Evolutionary conservation across 2,329 filamentous ascomycete genomes (phyloP), one percentile per base, ranked within the genome.

Genomic region (Colletotrichum plurivorum): DNA sequence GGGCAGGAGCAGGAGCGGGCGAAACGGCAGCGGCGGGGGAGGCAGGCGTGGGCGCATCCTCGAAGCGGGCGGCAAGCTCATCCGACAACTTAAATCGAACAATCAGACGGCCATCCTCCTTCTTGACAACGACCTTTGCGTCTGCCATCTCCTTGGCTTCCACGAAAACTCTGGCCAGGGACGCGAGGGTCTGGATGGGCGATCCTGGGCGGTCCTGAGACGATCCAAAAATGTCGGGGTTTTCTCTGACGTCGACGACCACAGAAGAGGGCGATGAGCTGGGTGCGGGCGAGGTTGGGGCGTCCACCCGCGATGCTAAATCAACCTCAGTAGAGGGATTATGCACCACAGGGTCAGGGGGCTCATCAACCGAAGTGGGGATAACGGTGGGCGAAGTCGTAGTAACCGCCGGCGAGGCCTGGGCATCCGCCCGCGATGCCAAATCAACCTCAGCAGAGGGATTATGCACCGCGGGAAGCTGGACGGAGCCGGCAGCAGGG

Each of bases 51-150:
- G 49, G 16, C 5, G 12, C 20, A 25, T 49, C 55, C 12, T 59
- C 39, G 13, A 69, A 41, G 4, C 56, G 13, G 2, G 43, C 58
- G 15, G 52, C 46, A 13, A 41, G 41, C 18, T 71, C 51, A 3
- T 71, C 60, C 27, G 69, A 57, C 39, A 72, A 46, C 65, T 69
- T 71, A 63, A 72, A 71, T 16, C 69, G 71, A 36, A 62, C 64
- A 43, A 71, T 54, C 16, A 71, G 25, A 1, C 69, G 71, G 5
- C 46, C 71, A 18, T 48, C 57, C 16, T 66, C 39, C 5, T 20
- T 56, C 6, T 36, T 51, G 6, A 70, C 49, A 6, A 63, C 4
- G 10, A 70, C 70, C 31, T 18, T 68, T 16, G 36, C 39, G 4
- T 68, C 64, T n/a, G 31, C 49, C 8, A 4, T 18, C 46, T 66